Evolutionary conservation across 495 filamentous ascomycete species (phyloP), one percentile per base, ranked within the genome.

Genomic region (Immersiella caudata): DNA sequence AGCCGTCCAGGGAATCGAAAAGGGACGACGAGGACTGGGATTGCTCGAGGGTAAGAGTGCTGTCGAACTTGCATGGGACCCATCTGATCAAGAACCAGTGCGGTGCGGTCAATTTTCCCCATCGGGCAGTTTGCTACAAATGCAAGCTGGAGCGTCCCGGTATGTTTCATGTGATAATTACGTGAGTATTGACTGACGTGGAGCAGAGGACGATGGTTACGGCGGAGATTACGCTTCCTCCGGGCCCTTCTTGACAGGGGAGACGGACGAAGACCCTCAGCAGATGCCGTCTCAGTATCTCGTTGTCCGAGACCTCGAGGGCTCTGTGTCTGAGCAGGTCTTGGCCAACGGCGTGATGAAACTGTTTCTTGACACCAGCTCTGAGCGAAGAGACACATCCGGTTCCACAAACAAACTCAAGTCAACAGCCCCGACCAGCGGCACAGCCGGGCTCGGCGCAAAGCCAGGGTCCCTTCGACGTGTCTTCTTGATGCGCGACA

Each of bases 301-400:
- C 18, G 84, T 97, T 4, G 81, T 97, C 35, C 87, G 92, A 54
- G 87, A 87, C 18, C 80, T 97, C n/a, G 89, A 93, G 50, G 74
- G 85, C 6, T 87, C 89, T 2, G 89, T 93, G 22, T 91, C 83
- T 20, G 93, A 96, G 75, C 86, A 93, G 66, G 81, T 93, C 14
- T 81, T 96, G 1, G 90, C 91, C 0, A 90, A 89, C 70, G 93
- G 91, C 40, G 86, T 93, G 29, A 85, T 88, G 64, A 96, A 95
- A 76, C 81, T 97, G 12, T 92, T 90, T 61, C 68, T 82, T 27
- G 71, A 82, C 69, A 86, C 85, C 18, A 80, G 78, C 24, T 74
- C 75, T 18, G 76, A 76, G 8, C 66, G 68, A n/a, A 81, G 81
- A 33, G 79, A 81, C 65, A 71, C 78, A 18, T 69, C 78, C 5